Evolutionary conservation across 768 basidiomycete species (phyloP).

Genomic region (Kondoa malvinella): DNA sequence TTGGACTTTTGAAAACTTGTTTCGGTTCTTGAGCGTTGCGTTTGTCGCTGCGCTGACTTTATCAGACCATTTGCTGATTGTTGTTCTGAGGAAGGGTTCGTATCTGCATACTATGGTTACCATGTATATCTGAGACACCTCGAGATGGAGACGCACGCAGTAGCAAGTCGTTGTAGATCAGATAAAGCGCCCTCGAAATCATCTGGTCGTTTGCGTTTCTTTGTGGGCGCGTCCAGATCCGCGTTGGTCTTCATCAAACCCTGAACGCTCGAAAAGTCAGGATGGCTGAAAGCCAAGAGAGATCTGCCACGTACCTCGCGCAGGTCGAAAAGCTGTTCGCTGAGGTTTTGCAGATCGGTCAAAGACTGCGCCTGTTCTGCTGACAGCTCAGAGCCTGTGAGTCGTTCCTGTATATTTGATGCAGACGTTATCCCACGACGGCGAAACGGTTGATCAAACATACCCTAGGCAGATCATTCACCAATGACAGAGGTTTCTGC

Average conservation of each 20-base stretch:
- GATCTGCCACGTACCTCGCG: neutral
- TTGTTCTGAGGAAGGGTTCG: slow-evolving; percentile 54
- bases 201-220: slow-evolving; percentile 34
- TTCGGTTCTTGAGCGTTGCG: slow-evolving; percentile 51
- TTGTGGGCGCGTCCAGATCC: slow-evolving; percentile 5
- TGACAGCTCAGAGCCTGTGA: neutral
- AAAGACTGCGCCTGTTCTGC: slow-evolving; percentile 15
- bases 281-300: neutral
- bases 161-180: slow-evolving; percentile 10
- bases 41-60: slow-evolving; percentile 82
- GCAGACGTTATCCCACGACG: no score
- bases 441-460: slow-evolving; percentile 28
- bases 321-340: slow-evolving; percentile 27
- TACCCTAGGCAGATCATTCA: slow-evolving; percentile 52
- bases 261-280: neutral
- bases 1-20: slow-evolving; percentile 38
- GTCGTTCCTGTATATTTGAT: slow-evolving; percentile 4
- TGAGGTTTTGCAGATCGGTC: slow-evolving; percentile 32
- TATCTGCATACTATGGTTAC: slow-evolving; percentile 11
- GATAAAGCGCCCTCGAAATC: slow-evolving; percentile 14
- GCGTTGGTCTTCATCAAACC: neutral
- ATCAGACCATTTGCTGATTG: slow-evolving; percentile 80
- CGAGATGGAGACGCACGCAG: neutral
- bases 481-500: slow-evolving; percentile 56
- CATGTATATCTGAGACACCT: no score